Evolutionary conservation across 768 basidiomycete genomes (phyloP).

Genomic region (Porphyrellus cyaneotinctus): DNA sequence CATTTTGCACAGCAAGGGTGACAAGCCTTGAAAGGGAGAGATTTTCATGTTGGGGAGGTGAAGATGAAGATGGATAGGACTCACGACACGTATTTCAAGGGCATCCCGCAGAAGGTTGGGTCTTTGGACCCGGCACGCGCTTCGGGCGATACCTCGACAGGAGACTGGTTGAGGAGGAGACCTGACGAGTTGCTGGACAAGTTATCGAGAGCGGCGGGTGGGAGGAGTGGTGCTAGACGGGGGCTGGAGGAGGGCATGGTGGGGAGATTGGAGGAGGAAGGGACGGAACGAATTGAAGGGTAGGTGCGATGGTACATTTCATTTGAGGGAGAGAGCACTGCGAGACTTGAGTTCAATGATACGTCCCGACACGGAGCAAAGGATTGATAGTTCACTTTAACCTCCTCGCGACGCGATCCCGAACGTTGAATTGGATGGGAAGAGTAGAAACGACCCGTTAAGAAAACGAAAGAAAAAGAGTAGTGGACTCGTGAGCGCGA

Average conservation of each 20-base stretch:
- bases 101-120: slow-evolving; percentile 65
- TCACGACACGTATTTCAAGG: slow-evolving; percentile 79
- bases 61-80: slow-evolving; percentile 25
- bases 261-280: slow-evolving; percentile 34
- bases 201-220: slow-evolving; percentile 42
- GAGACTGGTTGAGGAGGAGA: slow-evolving; percentile 33
- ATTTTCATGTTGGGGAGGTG: slow-evolving; percentile 5
- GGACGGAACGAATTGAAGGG: slow-evolving; percentile 54
- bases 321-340: slow-evolving; percentile 34
- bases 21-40: slow-evolving; percentile 49
- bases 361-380: too few relatives aligned
- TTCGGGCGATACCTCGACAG: slow-evolving; percentile 33
- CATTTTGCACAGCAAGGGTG: slow-evolving; percentile 92
- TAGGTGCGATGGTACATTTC: slow-evolving; percentile 64
- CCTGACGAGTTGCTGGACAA: slow-evolving; percentile 39
- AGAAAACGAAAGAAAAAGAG: not conserved
- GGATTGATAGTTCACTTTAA: slow-evolving; percentile 26
- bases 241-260: slow-evolving; percentile 30
- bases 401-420: slow-evolving; percentile 13
- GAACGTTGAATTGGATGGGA: not conserved
- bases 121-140: slow-evolving; percentile 19
- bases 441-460: not conserved
- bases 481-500: slow-evolving; percentile 7
- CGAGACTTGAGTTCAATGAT: slow-evolving; percentile 13
- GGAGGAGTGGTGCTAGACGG: slow-evolving; percentile 48